These are phyloP conservation scores for Penicillium sp. DNA, from an alignment of 2,329 filamentous ascomycete genomes.

Conservation along the genomic window DNA sequence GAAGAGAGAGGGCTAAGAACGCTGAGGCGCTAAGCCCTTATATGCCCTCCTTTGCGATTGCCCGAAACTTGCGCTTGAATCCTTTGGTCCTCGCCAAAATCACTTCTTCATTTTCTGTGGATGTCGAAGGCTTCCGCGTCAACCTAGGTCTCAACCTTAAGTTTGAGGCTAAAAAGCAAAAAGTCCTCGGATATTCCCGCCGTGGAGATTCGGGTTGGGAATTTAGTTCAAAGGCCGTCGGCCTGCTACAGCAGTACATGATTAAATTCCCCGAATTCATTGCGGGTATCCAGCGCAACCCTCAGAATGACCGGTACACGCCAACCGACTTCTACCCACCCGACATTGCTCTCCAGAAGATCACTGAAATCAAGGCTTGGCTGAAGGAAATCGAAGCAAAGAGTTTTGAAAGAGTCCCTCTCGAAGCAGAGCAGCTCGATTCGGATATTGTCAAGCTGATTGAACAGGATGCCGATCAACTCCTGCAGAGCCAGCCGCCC, in stretches of 20 bases:
- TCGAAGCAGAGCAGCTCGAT: constrained; percentile 95
- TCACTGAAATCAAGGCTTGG: constrained; percentile 95
- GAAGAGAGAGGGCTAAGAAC: constrained; percentile 71
- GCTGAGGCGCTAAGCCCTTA: constrained; percentile 77
- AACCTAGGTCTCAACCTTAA: constrained; percentile 96
- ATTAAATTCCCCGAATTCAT: constrained; percentile 94
- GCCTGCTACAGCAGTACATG: constrained; percentile 87
- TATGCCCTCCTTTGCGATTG: constrained; percentile 85
- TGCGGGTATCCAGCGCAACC: constrained; percentile 81
- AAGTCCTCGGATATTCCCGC: constrained; percentile 93
- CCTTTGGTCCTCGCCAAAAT: constrained; percentile 92
- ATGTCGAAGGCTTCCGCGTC: constrained; percentile 78
- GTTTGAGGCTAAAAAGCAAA: constrained; percentile 93
- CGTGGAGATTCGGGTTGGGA: constrained; percentile 90
- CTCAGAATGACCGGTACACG: constrained; percentile 79
- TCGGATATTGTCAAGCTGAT: constrained; percentile 84
- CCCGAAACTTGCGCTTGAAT: constrained; percentile 79
- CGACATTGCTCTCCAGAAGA: constrained; percentile 72
- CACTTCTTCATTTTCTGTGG: constrained; percentile 89
- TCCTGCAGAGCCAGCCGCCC: constrained; percentile 57
- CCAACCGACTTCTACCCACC: constrained; percentile 86
- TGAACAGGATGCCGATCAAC: constrained; percentile 73
- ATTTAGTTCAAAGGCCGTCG: constrained; percentile 83
- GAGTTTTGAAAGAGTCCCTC: constrained; percentile 91
- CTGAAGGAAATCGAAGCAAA: constrained; percentile 89